Evolutionary conservation across 192 early-diverging fungal genomes (phyloP).

Genomic region (Coemansia sp.): DNA sequence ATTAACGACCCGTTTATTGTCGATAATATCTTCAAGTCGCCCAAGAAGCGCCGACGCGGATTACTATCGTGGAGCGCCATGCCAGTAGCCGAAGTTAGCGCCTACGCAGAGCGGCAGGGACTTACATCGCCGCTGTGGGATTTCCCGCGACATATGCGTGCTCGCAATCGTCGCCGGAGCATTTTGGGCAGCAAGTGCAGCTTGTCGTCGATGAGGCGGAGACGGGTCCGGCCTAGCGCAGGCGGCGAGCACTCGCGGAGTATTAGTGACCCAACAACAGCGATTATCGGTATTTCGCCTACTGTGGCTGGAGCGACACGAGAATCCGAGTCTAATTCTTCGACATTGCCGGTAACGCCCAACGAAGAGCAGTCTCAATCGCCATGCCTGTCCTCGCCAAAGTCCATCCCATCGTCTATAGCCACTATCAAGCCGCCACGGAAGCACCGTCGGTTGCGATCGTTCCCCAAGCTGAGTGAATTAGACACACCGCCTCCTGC

Average conservation of each 20-base stretch:
- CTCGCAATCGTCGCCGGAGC: conserved; percentile 41
- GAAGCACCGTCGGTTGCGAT: conserved; percentile 1
- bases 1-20: conserved; percentile 49
- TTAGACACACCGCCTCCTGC: conserved; percentile 1
- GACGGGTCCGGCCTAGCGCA: conserved; percentile 11
- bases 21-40: conserved; percentile 57
- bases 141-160: conserved; percentile 35
- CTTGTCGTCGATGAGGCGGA: conserved; percentile 38
- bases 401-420: conserved; percentile 9
- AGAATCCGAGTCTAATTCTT: conserved; percentile 1
- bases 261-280: conserved; percentile 41
- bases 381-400: not conserved
- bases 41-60: conserved; percentile 45
- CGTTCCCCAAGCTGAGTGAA: conserved; percentile 24
- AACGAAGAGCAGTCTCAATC: not conserved
- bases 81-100: conserved; percentile 10
- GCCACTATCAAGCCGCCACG: conserved; percentile 9
- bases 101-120: not conserved
- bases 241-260: conserved; percentile 39
- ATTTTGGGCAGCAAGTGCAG: conserved; percentile 47
- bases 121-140: conserved; percentile 23
- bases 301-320: not conserved
- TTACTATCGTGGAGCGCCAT: conserved; percentile 50
- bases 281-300: conserved; percentile 17
- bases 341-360: not conserved